Percentiles rank a stretch among this genome's conserved stretches.
phyloP scores from a whole-genome alignment of 257 asterid species.

The Petunia axillaris region DNA sequence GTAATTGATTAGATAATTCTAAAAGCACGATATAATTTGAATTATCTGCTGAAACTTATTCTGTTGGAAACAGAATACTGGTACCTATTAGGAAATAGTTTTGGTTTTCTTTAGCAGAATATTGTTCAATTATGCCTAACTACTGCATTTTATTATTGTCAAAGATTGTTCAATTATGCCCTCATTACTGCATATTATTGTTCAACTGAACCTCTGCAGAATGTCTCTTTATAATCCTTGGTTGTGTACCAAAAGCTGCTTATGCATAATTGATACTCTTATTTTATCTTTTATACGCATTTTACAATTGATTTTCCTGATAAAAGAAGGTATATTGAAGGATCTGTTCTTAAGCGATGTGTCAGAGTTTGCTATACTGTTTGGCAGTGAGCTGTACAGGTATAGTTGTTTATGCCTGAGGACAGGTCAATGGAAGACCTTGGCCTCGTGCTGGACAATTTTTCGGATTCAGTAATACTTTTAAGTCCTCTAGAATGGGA shows the following conservation, averaged over 20 bases:
- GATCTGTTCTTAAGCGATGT: constrained; percentile 82
- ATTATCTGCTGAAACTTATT: constrained; percentile 13
- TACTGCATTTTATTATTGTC: background rate
- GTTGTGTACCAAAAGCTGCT: constrained; percentile 11
- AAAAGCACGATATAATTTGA: constrained; percentile 10
- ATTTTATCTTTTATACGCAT: constrained; percentile 31
- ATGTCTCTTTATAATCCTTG: constrained; percentile 15
- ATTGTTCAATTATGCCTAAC: constrained; percentile 12
- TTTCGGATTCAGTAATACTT: no score
- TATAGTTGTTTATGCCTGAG: constrained; percentile 22
- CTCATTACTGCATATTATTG: background rate
- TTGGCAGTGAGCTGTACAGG: constrained; percentile 88
- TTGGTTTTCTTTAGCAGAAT: background rate
- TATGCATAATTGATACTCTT: constrained; percentile 16
- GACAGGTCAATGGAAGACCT: no score
- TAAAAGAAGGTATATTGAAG: constrained; percentile 31
- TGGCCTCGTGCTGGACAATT: no score
- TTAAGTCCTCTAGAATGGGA: no score
- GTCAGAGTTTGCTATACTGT: constrained; percentile 88
- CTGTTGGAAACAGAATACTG: constrained; percentile 8
- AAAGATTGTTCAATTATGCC: no score
- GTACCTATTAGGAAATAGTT: background rate
- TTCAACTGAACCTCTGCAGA: constrained; percentile 15
- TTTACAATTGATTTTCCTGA: background rate
- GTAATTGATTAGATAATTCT: background rate